Evolutionary conservation across 257 asterid species (phyloP).

Genomic region (Osmanthus fragrans): DNA sequence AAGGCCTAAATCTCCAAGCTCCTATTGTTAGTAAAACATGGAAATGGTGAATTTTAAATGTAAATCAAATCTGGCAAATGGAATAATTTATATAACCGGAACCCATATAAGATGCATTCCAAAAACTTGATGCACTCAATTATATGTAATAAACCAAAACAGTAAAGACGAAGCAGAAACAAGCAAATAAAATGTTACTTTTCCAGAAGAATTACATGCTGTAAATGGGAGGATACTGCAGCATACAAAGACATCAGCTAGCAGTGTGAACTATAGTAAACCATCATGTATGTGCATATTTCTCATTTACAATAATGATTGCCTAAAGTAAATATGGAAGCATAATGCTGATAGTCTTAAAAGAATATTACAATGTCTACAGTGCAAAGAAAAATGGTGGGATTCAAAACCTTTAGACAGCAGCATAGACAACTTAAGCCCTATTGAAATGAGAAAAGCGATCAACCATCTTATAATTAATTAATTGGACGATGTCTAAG

Average conservation of each 20-base stretch:
- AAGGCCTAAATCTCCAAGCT: conserved; percentile 93
- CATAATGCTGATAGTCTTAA: background rate
- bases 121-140: conserved; percentile 9
- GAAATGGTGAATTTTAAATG: conserved; percentile 17
- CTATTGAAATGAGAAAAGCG: background rate
- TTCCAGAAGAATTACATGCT: conserved; percentile 3
- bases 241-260: conserved; percentile 11
- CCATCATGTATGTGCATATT: conserved; percentile 13
- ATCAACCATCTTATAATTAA: background rate
- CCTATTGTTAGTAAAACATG: conserved; percentile 39
- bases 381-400: background rate
- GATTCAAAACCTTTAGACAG: background rate
- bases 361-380: background rate
- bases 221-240: background rate
- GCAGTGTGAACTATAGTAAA: background rate
- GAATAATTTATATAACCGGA: background rate
- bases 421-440: background rate
- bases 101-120: background rate
- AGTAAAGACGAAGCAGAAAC: background rate
- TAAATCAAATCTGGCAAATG: background rate
- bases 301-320: background rate
- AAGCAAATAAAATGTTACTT: background rate
- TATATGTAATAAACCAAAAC: background rate
- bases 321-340: background rate
- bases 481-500: background rate